A percentile compares a stretch with the other conserved stretches of the same genome.
Conservation (phyloP, 202 grass and related monocot species). For the Saccharum hybrid region DNA sequence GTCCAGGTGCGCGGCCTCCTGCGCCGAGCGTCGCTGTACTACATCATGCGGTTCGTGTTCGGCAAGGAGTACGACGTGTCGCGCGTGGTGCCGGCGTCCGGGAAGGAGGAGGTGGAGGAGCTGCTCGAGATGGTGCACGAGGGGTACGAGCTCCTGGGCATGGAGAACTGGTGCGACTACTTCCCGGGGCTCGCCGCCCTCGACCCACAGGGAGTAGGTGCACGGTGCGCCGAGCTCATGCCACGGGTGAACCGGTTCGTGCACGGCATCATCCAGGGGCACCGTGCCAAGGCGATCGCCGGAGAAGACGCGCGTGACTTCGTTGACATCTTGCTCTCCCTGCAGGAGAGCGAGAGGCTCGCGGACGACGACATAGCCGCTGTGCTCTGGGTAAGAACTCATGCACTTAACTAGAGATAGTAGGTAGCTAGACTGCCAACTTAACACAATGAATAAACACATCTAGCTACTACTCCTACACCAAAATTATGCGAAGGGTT, state of each 20-base stretch:
- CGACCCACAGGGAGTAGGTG: conserved; percentile 65
- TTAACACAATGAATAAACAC: neutral
- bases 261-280: conserved; percentile 65
- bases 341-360: conserved; percentile 69
- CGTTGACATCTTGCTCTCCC: conserved; percentile 68
- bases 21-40: conserved; percentile 68
- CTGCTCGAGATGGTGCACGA: conserved; percentile 74
- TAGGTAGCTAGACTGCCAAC: neutral
- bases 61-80: conserved; percentile 70
- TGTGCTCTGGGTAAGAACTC: conserved; percentile 71
- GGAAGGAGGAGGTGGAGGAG: conserved; percentile 61
- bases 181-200: conserved; percentile 62
- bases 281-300: conserved; percentile 29
- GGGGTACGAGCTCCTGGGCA: conserved; percentile 76
- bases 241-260: conserved; percentile 77
- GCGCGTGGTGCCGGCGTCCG: neutral
- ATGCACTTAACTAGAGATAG: neutral
- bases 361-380: conserved; percentile 71
- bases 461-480: neutral
- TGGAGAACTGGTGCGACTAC: conserved; percentile 88
- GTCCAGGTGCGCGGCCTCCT: conserved; percentile 63
- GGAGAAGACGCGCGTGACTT: conserved; percentile 59
- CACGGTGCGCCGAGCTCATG: conserved; percentile 72
- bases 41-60: conserved; percentile 87
- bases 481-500: neutral